A percentile compares a stretch with the other conserved stretches of the same genome.
Evolutionary conservation across 2,329 filamentous ascomycete genomes (phyloP).

Genomic region (Epichloe sibirici): DNA sequence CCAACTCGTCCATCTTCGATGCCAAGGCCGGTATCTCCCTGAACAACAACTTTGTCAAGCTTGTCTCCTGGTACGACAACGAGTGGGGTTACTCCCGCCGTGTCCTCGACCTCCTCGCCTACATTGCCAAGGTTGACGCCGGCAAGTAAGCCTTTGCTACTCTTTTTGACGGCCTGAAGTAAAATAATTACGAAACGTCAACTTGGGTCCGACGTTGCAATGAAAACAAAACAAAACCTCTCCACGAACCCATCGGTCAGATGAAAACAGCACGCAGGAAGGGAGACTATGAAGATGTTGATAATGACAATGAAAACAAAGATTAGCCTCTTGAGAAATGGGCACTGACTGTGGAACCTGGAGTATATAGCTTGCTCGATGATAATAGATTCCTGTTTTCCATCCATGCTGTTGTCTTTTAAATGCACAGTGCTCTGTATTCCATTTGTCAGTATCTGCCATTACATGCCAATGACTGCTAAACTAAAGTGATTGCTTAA

Average conservation of each 20-base stretch:
- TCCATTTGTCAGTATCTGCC: too few species aligned
- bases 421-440: background rate
- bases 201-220: background rate
- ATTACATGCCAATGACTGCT: too few species aligned
- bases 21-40: conserved; percentile 98
- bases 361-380: conserved; percentile 1
- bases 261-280: background rate
- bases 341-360: background rate
- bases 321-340: background rate
- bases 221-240: background rate
- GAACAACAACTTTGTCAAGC: conserved; percentile 98
- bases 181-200: background rate
- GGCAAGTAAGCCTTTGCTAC: conserved; percentile 28
- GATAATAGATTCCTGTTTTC: conserved; percentile 5
- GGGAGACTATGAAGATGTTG: background rate
- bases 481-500: too few species aligned
- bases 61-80: conserved; percentile 98
- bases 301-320: background rate
- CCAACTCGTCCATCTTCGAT: conserved; percentile 94
- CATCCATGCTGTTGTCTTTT: background rate
- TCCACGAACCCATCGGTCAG: background rate
- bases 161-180: background rate
- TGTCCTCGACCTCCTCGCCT: conserved; percentile 70
- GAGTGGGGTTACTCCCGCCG: conserved; percentile 99
- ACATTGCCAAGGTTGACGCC: conserved; percentile 68